phyloP scores from a whole-genome alignment of 2,329 filamentous ascomycete genomes.

The Hypoxylon sp. region DNA sequence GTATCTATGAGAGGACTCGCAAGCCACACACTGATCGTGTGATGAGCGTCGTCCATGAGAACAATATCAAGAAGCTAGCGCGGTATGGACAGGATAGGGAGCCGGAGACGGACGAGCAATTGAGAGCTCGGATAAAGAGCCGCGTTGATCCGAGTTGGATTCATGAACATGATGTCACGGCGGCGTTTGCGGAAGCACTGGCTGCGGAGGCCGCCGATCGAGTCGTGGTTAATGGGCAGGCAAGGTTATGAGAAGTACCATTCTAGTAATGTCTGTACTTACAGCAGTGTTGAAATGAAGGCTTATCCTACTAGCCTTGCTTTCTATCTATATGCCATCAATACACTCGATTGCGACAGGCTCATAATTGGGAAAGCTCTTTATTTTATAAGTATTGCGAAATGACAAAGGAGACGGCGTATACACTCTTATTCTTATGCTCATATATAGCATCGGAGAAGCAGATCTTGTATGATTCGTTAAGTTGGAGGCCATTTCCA shows the following conservation, averaged over 20 bases:
- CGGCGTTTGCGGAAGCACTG: slow-evolving; percentile 52
- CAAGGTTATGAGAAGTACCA: slow-evolving; percentile 17
- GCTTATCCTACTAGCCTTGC: no score
- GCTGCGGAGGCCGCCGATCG: slow-evolving; percentile 11
- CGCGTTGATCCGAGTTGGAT: slow-evolving; percentile 61
- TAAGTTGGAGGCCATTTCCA: no score
- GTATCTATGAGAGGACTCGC: slow-evolving; percentile 61
- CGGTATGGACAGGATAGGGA: slow-evolving; percentile 36
- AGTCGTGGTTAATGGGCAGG: slow-evolving; percentile 1
- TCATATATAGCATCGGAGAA: no score
- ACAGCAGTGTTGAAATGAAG: no score
- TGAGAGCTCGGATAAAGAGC: slow-evolving; percentile 56
- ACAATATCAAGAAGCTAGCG: slow-evolving; percentile 51
- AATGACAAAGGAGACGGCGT: no score
- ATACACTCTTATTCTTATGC: no score
- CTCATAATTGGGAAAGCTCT: no score
- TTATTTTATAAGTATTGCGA: no score
- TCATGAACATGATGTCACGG: slow-evolving; percentile 63
- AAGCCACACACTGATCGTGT: slow-evolving; percentile 60
- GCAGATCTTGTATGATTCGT: no score
- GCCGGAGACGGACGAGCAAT: slow-evolving; percentile 57
- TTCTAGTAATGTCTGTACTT: no score
- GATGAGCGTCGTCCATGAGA: slow-evolving; percentile 55
- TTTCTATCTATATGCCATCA: no score
- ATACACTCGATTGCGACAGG: no score